Evolutionary conservation across 1,284 basidiomycete species (phyloP).

Genomic region (Cryptococcus amylolentus): DNA sequence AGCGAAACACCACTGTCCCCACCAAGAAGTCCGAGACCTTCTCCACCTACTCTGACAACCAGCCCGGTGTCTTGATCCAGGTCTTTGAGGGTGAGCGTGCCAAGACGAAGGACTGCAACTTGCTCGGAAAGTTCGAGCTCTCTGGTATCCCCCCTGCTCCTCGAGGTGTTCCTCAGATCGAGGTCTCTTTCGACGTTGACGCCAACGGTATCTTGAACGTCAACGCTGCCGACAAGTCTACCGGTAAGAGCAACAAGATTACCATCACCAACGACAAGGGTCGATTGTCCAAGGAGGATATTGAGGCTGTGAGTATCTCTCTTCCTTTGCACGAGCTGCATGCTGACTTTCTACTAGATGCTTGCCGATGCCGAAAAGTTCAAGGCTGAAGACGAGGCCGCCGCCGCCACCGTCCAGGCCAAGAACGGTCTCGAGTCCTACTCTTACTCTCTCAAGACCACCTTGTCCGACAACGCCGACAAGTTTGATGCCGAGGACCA

Average conservation of each 20-base stretch:
- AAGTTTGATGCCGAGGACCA: constrained; percentile 90
- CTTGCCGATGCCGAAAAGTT: constrained; percentile 91
- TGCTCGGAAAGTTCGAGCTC: constrained; percentile 96
- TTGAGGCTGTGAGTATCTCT: constrained; percentile 56
- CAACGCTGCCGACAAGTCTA: constrained; percentile 85
- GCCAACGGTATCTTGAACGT: constrained; percentile 98
- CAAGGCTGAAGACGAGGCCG: constrained; percentile 83
- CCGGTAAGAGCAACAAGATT: constrained; percentile 78
- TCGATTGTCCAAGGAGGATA: constrained; percentile 96
- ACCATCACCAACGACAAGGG: constrained; percentile 99
- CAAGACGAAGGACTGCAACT: constrained; percentile 92
- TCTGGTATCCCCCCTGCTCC: constrained; percentile 95
- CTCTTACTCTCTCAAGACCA: constrained; percentile 94
- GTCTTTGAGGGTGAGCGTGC: constrained; percentile 98
- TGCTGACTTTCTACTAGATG: constrained; percentile 60
- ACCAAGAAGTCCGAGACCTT: constrained; percentile 95
- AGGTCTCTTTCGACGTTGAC: constrained; percentile 95
- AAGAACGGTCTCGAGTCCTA: constrained; percentile 95
- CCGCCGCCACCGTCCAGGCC: constrained; percentile 91
- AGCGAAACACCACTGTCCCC: constrained; percentile 95
- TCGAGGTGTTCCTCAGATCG: constrained; percentile 91
- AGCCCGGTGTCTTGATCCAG: constrained; percentile 95
- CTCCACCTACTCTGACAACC: constrained; percentile 98
- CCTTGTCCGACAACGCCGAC: constrained; percentile 76
- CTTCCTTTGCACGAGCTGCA: neutral